Percentiles rank a stretch among this genome's conserved stretches.
Conservation (phyloP, 192 early-diverging fungal species). For the Coemansia sp. region DNA sequence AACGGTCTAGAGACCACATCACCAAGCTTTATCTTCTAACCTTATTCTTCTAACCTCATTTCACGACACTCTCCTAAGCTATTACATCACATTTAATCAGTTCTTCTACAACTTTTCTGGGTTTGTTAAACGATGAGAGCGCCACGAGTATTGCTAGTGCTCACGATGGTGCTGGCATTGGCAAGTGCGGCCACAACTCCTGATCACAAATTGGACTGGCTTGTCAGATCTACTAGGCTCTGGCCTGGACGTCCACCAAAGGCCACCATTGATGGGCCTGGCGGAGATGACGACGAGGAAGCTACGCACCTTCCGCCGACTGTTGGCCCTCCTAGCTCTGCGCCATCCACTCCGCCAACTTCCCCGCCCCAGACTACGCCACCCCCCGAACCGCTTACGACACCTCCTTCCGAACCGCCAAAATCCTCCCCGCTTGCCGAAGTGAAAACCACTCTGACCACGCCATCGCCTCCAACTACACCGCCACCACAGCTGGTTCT, state of each 20-base stretch:
- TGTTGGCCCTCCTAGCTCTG: not conserved
- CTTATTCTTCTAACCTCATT: not conserved
- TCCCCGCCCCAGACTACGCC: not conserved
- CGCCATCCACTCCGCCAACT: not conserved
- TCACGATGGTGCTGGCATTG: not conserved
- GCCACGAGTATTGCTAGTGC: not conserved
- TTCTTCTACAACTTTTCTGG: not conserved
- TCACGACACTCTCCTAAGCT: not conserved
- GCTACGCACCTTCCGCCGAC: not conserved
- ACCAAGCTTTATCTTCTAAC: not conserved
- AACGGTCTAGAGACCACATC: no score
- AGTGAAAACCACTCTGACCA: not conserved
- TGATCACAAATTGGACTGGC: constrained; percentile 8
- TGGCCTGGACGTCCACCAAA: not conserved
- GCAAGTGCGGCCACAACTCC: not conserved
- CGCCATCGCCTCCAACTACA: not conserved
- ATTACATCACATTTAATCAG: not conserved
- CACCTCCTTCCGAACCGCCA: no score
- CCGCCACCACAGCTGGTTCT: not conserved
- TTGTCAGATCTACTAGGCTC: not conserved
- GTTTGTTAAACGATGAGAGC: not conserved
- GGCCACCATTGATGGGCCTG: no score
- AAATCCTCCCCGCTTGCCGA: no score
- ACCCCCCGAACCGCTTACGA: not conserved
- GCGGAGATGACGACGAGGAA: not conserved